Evolutionary conservation across 2,329 filamentous ascomycete species (phyloP), one percentile per base, ranked within the genome.

Genomic region (Fusarium foetens): DNA sequence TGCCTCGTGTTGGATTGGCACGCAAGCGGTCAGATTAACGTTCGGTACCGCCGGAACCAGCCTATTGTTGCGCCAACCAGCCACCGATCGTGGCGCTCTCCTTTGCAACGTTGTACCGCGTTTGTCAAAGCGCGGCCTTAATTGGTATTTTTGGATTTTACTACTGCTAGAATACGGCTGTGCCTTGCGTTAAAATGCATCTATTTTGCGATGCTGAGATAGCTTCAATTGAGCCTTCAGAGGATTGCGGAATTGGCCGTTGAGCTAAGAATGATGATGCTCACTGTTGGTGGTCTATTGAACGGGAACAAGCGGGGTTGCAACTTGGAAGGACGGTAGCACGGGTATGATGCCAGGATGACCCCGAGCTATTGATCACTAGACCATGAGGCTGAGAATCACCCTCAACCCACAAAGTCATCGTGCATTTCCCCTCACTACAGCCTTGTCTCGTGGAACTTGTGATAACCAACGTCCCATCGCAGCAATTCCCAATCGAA

Each of bases 351-450:
- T 5, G 31, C 54, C 6, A 46, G 41, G 54, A 36, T 38, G 9
- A 35, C n/a, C 53, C 39, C 23, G 29, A 21, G 41, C 29, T 33
- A 57, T 35, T 48, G 53, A 46, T 57, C 29, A 57, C 53, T 57
- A 57, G 53, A 48, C 39, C 58, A 29, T 66, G 63, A 66, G 61
- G 63, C 61, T 66, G 63, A 66, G 38, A 42, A 16, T 23, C 63
- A 55, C 35, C 42, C 21, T 48, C 17, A 41, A 31, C 54, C 25
- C 14, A 53, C 33, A 16, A 59, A 59, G 53, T 54, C 36, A 66
- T 49, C 3, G 23, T 35, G 61, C 46, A 29, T 38, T 48, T 58
- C 63, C 61, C 61, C 53, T 54, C 61, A 63, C 43, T 17, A 35
- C 39, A 60, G 62, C 19, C 29, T 53, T 53, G 36, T 58, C 19